phyloP scores from a whole-genome alignment of 1,284 basidiomycete species.

The Irpex sp. region DNA sequence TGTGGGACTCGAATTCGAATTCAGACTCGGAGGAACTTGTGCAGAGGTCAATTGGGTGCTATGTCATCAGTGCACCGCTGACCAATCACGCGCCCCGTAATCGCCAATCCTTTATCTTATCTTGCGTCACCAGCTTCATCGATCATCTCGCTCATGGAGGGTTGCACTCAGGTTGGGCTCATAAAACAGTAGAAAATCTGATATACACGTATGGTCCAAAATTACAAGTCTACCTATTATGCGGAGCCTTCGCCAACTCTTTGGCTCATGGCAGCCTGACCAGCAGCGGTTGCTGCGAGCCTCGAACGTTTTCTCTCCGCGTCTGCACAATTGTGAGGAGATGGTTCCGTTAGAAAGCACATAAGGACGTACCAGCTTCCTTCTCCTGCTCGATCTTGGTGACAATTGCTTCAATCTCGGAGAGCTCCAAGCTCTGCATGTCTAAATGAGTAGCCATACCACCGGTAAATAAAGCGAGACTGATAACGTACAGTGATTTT shows the following conservation, averaged over 20 bases:
- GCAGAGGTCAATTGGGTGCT: neutral
- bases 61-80: neutral
- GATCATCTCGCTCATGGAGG: neutral
- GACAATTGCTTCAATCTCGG: slow-evolving; percentile 90
- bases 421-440: slow-evolving; percentile 73
- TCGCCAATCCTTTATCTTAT: neutral
- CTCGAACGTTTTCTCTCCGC: slow-evolving; percentile 82
- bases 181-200: neutral
- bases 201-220: slow-evolving; percentile 10
- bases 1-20: neutral
- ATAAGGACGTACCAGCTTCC: slow-evolving; percentile 70
- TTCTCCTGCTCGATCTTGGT: slow-evolving; percentile 92
- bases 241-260: slow-evolving; percentile 38
- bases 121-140: neutral
- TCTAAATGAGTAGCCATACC: slow-evolving; percentile 1
- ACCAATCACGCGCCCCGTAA: neutral
- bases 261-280: slow-evolving; percentile 80
- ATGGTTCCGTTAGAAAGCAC: neutral
- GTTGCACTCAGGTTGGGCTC: neutral
- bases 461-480: neutral
- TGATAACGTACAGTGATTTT: slow-evolving; percentile 74
- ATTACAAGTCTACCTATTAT: slow-evolving; percentile 13
- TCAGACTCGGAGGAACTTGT: neutral
- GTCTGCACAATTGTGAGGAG: slow-evolving; percentile 42
- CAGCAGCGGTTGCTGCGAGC: slow-evolving; percentile 77